A percentile compares a stretch with the other conserved stretches of the same genome.
phyloP scores from a whole-genome alignment of 2,329 filamentous ascomycete species.

The Sporothrix brunneoviolacea region DNA sequence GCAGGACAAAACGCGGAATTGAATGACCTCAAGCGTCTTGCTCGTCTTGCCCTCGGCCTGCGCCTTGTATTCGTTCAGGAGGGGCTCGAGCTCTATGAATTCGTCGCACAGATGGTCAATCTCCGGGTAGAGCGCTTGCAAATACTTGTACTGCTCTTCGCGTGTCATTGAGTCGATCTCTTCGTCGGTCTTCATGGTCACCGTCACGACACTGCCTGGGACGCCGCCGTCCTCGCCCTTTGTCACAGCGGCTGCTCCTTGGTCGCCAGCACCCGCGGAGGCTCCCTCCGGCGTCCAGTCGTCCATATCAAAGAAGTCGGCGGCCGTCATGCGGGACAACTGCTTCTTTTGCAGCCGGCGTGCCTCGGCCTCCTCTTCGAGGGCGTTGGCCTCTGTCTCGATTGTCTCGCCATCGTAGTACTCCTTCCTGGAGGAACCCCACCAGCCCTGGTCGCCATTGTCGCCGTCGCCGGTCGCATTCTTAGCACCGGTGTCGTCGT shows the following conservation, averaged over 20 bases:
- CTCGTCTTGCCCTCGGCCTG: conserved; percentile 46
- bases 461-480: conserved; percentile 46
- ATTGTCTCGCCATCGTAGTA: conserved; percentile 84
- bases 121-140: conserved; percentile 82
- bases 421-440: conserved; percentile 82
- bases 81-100: conserved; percentile 63
- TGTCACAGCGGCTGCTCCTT: too few relatives aligned
- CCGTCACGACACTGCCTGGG: conserved; percentile 60
- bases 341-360: conserved; percentile 86
- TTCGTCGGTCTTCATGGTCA: conserved; percentile 77
- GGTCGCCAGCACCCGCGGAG: conserved; percentile 19
- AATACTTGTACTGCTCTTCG: conserved; percentile 67
- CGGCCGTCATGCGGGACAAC: conserved; percentile 77
- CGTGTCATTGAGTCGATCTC: conserved; percentile 72
- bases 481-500: conserved; percentile 58
- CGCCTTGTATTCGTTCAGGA: conserved; percentile 52
- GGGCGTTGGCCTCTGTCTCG: conserved; percentile 60
- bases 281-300: conserved; percentile 62
- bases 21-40: conserved; percentile 57
- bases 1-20: conserved; percentile 73
- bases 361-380: conserved; percentile 90
- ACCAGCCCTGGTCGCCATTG: conserved; percentile 60
- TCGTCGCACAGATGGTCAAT: conserved; percentile 82
- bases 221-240: conserved; percentile 30
- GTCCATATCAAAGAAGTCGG: conserved; percentile 88